Evolutionary conservation across 768 basidiomycete species (phyloP), one percentile per base, ranked within the genome.

Genomic region (Serpula lacrymans): DNA sequence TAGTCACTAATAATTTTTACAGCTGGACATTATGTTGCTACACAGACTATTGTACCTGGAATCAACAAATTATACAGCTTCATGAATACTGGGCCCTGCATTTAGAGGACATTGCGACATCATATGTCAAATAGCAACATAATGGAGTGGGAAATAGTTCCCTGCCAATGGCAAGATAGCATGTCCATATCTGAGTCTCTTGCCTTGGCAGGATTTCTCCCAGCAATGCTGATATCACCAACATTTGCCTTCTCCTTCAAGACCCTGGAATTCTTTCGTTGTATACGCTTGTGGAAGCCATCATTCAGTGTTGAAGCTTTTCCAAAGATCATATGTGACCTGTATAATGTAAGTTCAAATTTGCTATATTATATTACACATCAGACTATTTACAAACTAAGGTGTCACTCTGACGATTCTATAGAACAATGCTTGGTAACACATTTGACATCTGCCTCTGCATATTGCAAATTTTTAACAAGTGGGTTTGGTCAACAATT

Each of bases 391-490:
- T 29, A 5, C 31, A n/a, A n/a, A n/a, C n/a, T n/a, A n/a, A 66
- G 59, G 46, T 56, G 1, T 49, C 60, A 3, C 68, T 62, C 39
- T 42, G 34, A 7, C 49, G 41, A 6, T 32, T 24, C 3, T 53
- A 50, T 37, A 50, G 57, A 5, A 43, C 33, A 1, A 37, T 51
- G 13, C 49, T 74, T 18, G 50, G 59, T 1, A 49, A 59, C 18
- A 48, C 64, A 9, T 68, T 63, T 38, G 65, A 71, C 37, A 33
- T 59, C 0, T 72, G 68, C 42, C 57, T 71, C 8, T 18, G 38
- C 0, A 59, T 69, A 3, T 37, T 36, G 0, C 43, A 45, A 0
- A 8, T 2, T 0, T 52, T 67, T n/a, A 41, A 61, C 14, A 12
- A 14, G 2, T 42, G 33, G 1, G 51, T 68, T n/a, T 18, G 47